A percentile compares a stretch with the other conserved stretches of the same genome.
Conservation (phyloP, 495 filamentous ascomycete genomes). For the Penicillium atrosanguineum region DNA sequence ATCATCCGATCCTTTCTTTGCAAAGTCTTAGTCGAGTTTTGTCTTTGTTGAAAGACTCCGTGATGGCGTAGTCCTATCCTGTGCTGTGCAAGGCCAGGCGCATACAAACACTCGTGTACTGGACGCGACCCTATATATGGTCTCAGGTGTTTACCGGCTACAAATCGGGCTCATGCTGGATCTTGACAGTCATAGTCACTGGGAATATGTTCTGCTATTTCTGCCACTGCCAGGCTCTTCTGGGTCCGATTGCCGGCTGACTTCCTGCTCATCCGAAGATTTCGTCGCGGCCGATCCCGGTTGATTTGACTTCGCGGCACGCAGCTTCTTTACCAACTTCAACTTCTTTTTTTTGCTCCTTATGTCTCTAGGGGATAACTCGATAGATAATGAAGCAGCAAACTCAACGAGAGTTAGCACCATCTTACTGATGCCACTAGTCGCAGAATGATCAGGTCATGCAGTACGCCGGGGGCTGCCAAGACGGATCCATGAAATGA, state of each 20-base stretch:
- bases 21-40: background rate
- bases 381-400: background rate
- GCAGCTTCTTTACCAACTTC: background rate
- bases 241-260: conserved; percentile 1
- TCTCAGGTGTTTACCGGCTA: background rate
- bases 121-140: background rate
- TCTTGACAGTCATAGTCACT: background rate
- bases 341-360: background rate
- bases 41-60: background rate
- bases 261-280: conserved; percentile 11
- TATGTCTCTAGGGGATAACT: background rate
- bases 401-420: background rate
- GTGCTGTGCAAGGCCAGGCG: background rate
- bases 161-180: background rate
- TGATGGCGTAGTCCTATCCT: background rate
- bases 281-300: conserved; percentile 19
- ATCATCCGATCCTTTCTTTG: background rate
- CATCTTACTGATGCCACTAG: background rate
- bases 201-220: background rate
- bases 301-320: background rate
- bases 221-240: background rate
- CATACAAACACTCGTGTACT: background rate
- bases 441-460: background rate
- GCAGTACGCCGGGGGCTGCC: conserved; percentile 1
- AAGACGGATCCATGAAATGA: conserved; percentile 5